phyloP scores from a whole-genome alignment of 192 early-diverging fungal genomes.

The Bifiguratus adelaidae region DNA sequence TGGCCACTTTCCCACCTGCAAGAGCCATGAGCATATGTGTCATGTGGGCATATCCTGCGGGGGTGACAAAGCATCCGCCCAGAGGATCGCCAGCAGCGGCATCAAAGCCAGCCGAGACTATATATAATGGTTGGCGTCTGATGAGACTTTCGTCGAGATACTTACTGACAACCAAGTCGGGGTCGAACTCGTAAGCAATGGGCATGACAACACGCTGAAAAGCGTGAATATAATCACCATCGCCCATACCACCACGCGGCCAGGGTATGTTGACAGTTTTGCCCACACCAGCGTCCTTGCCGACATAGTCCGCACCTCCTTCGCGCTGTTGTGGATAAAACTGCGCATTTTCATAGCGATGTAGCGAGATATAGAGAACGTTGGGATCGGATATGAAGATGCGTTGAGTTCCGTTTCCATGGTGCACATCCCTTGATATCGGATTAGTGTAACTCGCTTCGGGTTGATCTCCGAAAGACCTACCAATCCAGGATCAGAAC shows the following conservation, averaged over 20 bases:
- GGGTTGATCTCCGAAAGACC: background rate
- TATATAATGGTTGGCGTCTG: background rate
- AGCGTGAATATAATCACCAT: conserved; percentile 82
- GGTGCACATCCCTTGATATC: background rate
- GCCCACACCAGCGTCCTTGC: conserved; percentile 43
- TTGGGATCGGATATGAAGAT: conserved; percentile 65
- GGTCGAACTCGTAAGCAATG: conserved; percentile 69
- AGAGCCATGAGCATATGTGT: conserved; percentile 74
- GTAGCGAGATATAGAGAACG: conserved; percentile 82
- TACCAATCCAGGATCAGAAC: conserved; percentile 86
- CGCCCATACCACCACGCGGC: conserved; percentile 58
- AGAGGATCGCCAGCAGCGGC: conserved; percentile 75
- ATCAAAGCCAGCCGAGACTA: conserved; percentile 87
- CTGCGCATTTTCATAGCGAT: conserved; percentile 64
- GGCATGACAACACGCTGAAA: conserved; percentile 75
- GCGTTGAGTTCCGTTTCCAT: conserved; percentile 82
- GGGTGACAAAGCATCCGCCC: conserved; percentile 73
- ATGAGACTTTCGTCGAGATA: background rate
- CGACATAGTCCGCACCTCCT: conserved; percentile 43
- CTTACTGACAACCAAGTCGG: conserved; percentile 63
- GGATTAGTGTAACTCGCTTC: background rate
- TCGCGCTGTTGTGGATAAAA: conserved; percentile 69
- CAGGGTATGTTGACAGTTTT: conserved; percentile 88
- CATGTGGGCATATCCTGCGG: conserved; percentile 78
- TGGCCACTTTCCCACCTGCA: conserved; percentile 67